A percentile compares a stretch with the other conserved stretches of the same genome.
Evolutionary conservation across 306 rosid species (phyloP).

Genomic region (Crataegus laevigata): DNA sequence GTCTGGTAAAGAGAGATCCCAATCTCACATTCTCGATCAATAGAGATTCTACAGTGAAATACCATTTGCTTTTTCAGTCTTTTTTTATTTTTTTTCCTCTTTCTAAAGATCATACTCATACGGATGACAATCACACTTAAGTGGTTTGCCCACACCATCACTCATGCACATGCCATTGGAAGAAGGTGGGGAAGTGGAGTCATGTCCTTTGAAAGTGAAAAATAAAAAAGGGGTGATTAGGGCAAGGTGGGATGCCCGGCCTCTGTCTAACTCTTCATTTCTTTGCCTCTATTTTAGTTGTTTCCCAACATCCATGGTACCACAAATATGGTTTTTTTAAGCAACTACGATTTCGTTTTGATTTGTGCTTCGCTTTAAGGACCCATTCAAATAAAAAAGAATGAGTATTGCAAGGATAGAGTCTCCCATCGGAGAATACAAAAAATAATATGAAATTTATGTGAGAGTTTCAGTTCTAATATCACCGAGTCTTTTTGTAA

Average conservation of each 20-base stretch:
- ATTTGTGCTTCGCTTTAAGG: neutral
- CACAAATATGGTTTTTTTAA: constrained; percentile 3
- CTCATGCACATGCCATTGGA: constrained; percentile 69
- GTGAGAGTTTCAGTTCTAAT: too few relatives aligned
- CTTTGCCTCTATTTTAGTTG: constrained; percentile 1
- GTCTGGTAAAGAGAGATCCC: constrained; percentile 63
- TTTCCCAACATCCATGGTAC: neutral
- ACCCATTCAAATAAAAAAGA: neutral
- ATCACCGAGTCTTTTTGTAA: too few relatives aligned
- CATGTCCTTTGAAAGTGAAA: constrained; percentile 30
- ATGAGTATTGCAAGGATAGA: too few relatives aligned
- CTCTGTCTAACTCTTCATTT: neutral
- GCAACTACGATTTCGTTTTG: neutral
- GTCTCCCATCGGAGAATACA: too few relatives aligned
- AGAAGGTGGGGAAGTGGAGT: constrained; percentile 41
- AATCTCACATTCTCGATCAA: constrained; percentile 66
- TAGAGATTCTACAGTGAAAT: constrained; percentile 49
- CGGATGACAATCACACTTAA: constrained; percentile 41
- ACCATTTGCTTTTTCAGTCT: constrained; percentile 38
- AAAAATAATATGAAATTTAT: too few relatives aligned
- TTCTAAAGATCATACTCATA: constrained; percentile 10
- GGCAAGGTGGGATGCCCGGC: constrained; percentile 4
- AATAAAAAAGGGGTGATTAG: neutral
- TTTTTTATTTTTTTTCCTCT: constrained; percentile 3
- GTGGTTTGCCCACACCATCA: constrained; percentile 58